Conservation (phyloP, 108 stramenopile species). For the Cylindrotheca fusiformis region DNA sequence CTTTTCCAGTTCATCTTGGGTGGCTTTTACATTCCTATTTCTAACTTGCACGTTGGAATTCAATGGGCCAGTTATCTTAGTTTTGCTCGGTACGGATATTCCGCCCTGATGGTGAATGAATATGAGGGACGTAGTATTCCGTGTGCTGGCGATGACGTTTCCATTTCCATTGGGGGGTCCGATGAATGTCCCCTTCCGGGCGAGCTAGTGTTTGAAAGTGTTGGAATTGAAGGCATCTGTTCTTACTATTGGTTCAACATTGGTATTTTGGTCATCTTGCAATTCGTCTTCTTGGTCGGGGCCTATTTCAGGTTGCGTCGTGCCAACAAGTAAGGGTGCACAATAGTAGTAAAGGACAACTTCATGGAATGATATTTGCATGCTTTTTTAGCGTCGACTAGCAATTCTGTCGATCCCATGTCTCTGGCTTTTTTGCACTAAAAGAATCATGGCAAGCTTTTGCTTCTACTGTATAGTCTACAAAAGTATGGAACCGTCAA, state of each 20-base stretch:
- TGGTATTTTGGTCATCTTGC: slow-evolving; percentile 39
- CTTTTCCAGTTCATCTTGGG: slow-evolving; percentile 70
- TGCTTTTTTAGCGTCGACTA: no score
- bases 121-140: slow-evolving; percentile 52
- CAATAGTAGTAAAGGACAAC: no score
- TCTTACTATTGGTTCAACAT: slow-evolving; percentile 69
- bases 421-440: no score
- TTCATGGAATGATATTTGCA: no score
- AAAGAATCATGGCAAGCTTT: no score
- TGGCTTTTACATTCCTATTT: slow-evolving; percentile 71
- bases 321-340: slow-evolving; percentile 16
- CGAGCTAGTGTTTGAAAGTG: slow-evolving; percentile 44
- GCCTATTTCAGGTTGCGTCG: slow-evolving; percentile 20
- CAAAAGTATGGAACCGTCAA: no score
- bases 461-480: no score
- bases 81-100: slow-evolving; percentile 77
- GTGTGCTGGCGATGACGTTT: slow-evolving; percentile 33
- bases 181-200: slow-evolving; percentile 64
- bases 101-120: slow-evolving; percentile 69
- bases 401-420: no score
- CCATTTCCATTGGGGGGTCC: slow-evolving; percentile 28
- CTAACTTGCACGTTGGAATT: slow-evolving; percentile 49
- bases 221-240: slow-evolving; percentile 58
- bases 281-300: slow-evolving; percentile 21
- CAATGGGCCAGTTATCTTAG: slow-evolving; percentile 60